Evolutionary conservation across 2,329 filamentous ascomycete genomes (phyloP), one percentile per base, ranked within the genome.

Genomic region (Aureobasidium mangrovei): DNA sequence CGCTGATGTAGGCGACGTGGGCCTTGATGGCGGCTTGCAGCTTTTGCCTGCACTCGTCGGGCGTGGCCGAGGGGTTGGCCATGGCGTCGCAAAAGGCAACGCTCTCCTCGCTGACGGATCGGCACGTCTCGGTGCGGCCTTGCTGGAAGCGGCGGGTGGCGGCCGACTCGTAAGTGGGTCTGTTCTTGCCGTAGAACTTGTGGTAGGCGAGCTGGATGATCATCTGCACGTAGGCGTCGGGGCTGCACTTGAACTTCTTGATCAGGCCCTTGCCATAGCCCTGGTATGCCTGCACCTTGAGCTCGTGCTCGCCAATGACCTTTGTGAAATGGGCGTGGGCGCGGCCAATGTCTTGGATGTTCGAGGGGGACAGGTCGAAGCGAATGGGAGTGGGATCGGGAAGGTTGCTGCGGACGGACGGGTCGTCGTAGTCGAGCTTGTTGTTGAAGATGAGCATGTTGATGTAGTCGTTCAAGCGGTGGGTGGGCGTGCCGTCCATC

Each of bases 401-500:
- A 12, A 98, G 80, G 70, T 86, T 82, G 43, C 89, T 90, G 64
- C 93, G 89, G 57, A 95, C 72, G 36, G 76, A 74, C 6, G 88
- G 80, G 68, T 90, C 81, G 57, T 85, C 86, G 67, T 96, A 88
- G 71, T 96, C 90, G 56, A 98, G 83, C 70, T 93, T 94, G 75
- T 95, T 91, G 74, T 85, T 85, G 74, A 95, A 91, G 70, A 97
- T 96, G 65, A 88, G 80, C 68, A 87, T 83, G 75, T 91, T 94
- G 67, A 94, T 80, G 67, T 90, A 93, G 78, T 98, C 93, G 71
- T 96, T 98, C 12, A 98, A 80, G 42, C 94, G 86, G 73, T 97
- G 93, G 2, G 94, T 98, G 1, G 94, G 91, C 5, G 93, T 98
- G 60, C 94, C 93, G 69, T 98, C 93, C 94, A 98, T 98, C 93